Percentiles rank a stretch among this genome's conserved stretches.
phyloP scores from a whole-genome alignment of 1,284 basidiomycete species.

The Ceratobasidium sp. region DNA sequence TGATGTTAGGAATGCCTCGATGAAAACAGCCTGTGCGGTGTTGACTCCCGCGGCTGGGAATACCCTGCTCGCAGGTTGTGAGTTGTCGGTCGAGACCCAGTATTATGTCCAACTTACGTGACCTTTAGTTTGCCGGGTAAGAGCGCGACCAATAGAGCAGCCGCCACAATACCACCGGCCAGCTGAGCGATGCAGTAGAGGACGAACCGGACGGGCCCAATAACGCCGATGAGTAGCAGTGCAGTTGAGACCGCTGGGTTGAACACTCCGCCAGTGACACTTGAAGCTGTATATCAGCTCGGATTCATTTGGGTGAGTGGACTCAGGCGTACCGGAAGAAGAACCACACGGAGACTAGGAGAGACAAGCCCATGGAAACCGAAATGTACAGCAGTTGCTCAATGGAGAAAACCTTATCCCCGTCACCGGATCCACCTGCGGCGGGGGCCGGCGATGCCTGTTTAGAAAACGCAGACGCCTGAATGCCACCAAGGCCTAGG shows the following conservation, averaged over 20 bases:
- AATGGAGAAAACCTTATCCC: conserved; percentile 47
- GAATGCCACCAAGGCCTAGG: conserved; percentile 38
- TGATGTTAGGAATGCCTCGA: conserved; percentile 38
- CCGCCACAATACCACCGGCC: conserved; percentile 65
- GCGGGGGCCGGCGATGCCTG: conserved; percentile 2
- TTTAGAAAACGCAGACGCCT: conserved; percentile 37
- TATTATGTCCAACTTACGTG: conserved; percentile 53
- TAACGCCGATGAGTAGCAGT: conserved; percentile 63
- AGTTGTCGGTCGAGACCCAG: background rate
- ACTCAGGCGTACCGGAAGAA: conserved; percentile 74
- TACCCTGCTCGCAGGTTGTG: background rate
- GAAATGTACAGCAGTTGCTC: conserved; percentile 65
- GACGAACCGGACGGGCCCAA: conserved; percentile 66
- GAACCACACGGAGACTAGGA: conserved; percentile 73
- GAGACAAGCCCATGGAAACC: conserved; percentile 67
- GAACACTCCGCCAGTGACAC: conserved; percentile 53
- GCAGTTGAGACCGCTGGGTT: conserved; percentile 73
- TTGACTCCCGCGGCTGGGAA: conserved; percentile 32
- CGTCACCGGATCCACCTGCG: conserved; percentile 4
- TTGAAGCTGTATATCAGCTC: background rate
- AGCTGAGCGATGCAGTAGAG: conserved; percentile 69
- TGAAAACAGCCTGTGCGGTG: conserved; percentile 37
- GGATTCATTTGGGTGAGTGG: conserved; percentile 43
- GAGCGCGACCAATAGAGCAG: conserved; percentile 64
- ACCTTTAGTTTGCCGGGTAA: conserved; percentile 65